Evolutionary conservation across 139 green algal species (phyloP).

Genomic region (Chlamydomonas incerta): DNA sequence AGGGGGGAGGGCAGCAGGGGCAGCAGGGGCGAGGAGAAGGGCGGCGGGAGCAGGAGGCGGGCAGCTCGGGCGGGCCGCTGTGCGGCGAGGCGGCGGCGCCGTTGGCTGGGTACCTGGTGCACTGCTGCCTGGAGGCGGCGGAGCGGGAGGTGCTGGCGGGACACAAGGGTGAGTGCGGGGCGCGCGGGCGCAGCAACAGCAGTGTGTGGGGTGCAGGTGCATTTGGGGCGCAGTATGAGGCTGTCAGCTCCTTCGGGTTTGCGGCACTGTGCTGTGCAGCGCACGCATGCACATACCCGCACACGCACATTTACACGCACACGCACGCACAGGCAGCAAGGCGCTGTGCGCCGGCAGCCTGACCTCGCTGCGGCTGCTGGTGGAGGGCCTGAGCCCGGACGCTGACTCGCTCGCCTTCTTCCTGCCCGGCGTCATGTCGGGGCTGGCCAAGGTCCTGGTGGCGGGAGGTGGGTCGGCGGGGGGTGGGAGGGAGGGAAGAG

Average conservation of each 20-base stretch:
- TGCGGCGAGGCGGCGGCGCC: conserved; percentile 15
- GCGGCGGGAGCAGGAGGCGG: background rate
- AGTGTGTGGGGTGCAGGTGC: background rate
- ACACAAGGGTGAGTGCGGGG: conserved; percentile 1
- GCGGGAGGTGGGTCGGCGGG: conserved; percentile 6
- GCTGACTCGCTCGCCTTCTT: conserved; percentile 70
- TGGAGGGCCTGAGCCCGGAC: conserved; percentile 38
- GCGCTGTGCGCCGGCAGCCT: conserved; percentile 63
- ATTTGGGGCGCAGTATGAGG: too few relatives aligned
- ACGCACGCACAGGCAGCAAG: conserved; percentile 62
- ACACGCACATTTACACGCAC: background rate
- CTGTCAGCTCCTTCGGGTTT: too few relatives aligned
- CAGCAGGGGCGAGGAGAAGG: background rate
- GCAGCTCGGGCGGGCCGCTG: background rate
- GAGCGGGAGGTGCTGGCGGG: conserved; percentile 61
- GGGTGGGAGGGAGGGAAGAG: too few relatives aligned
- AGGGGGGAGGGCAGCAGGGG: background rate
- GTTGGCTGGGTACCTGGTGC: conserved; percentile 66
- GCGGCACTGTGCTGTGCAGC: too few relatives aligned
- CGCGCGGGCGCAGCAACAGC: background rate
- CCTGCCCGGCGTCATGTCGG: conserved; percentile 73
- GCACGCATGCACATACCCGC: too few relatives aligned
- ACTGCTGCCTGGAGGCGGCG: conserved; percentile 54
- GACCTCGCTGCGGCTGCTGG: conserved; percentile 46
- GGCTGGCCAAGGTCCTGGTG: conserved; percentile 67